Base-by-base conservation (phyloP, 345 rosid species). In the Streptanthus diversifolius region DNA sequence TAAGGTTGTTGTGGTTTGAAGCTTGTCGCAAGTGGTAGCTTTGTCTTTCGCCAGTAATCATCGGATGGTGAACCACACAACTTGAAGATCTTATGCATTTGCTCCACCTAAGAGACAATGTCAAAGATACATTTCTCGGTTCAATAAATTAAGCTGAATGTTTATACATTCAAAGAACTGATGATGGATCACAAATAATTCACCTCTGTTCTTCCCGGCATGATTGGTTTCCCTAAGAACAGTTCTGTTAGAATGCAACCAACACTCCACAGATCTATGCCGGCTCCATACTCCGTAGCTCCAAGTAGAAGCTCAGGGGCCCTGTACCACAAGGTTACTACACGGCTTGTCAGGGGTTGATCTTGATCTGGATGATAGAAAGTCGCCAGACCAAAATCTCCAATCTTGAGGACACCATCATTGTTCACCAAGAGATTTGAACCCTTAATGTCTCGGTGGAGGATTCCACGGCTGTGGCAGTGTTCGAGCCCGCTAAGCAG, bases 221-320 rank as follows among this genome's bases (percentile, higher is more conserved):
- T 90, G 70, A 90, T 87, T 73, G 99, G 98, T 85, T 84, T 91
- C 75, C 96, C 97, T 44, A 93, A 83, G 68, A 90, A 80, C 45
- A 95, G 72, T 84, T 95, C 99, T 29, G 97, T 96, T 47, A 95
- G 80, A 75, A 95, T 92, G 64, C 97, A 95, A 71, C 99, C 99
- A 40, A 97, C 97, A 81, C 99, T 92, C 99, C 99, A 95, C 8
- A 95, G 80, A 73, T 95, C 99, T 64, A 95, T 82, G 39, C 92
- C 98, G 1, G 84, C 83, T 52, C 90, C 89, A 79, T 95, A 95
- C 63, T 92, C 96, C 61, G 92, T 90, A 75, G 96, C 90, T 55
- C 99, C 99, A 0, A 95, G 90, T 51, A 95, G 91, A 82, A 95
- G 99, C 81, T 95, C 99, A 3, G 98, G 99, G 5, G 98, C 91